Evolutionary conservation across 1,139 yeast species (phyloP), one percentile per base, ranked within the genome.

Genomic region (Hyphopichia burtonii): DNA sequence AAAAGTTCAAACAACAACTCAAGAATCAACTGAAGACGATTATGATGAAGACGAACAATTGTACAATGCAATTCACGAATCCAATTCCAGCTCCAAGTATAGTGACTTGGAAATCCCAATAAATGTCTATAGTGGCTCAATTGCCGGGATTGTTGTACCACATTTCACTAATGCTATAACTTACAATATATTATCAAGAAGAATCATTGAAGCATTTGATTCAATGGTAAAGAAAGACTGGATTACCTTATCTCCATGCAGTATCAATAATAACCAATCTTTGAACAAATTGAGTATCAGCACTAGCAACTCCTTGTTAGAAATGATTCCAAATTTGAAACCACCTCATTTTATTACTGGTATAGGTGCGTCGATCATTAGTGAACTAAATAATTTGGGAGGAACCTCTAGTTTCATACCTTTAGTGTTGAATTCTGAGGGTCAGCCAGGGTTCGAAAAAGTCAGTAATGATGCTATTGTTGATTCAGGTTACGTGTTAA

Each of bases 261-360:
- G 53, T 36, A 56, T 69, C 46, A 66, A 65, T 49, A 57, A 63
- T 44, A 55, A 55, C 34, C 63, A 60, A 38, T 53, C 71, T 1
- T 45, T 69, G 25, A 64, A 59, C 46, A 56, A 55, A 43, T 51
- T 63, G 38, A 53, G 49, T 9, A 52, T 60, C 20, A 3, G 5
- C 63, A 59, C 36, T 52, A 59, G 22, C 45, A 58, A n/a, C 28
- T 57, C 30, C 31, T 11, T 16, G 4, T 16, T 16, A 17, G 34
- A 47, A 17, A 36, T 49, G 7, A 49, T 68, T 12, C 76, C 79
- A 1, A 43, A 41, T 15, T 60, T 80, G 45, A 61, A 56, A 28
- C 86, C 86, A 3, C 86, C 86, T 0, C 81, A 76, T 53, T 68
- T 71, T 39, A 61, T 80, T 22, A 75, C 83, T 0, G 86, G 86